Evolutionary conservation across 192 early-diverging fungal genomes (phyloP).

Genomic region (Diversispora eburnea): DNA sequence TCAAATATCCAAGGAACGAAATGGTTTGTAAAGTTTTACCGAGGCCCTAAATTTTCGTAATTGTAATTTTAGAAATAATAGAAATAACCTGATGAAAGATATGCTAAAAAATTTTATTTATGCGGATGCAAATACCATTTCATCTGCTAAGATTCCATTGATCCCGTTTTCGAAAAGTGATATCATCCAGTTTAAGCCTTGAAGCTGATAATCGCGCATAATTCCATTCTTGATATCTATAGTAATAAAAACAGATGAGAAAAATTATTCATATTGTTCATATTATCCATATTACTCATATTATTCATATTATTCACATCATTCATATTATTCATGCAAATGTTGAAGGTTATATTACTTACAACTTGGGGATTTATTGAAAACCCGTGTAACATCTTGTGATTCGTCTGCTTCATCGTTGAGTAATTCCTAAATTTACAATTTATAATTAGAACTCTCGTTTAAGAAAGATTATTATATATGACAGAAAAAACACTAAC

Average conservation of each 20-base stretch:
- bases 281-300: not conserved
- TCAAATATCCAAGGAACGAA: constrained; percentile 93
- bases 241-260: not conserved
- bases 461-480: not conserved
- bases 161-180: constrained; percentile 95
- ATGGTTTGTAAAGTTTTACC: constrained; percentile 97
- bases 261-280: not conserved
- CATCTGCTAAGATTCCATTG: constrained; percentile 98
- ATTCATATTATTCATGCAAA: not conserved
- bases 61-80: not conserved
- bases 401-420: constrained; percentile 67
- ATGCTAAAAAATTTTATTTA: constrained; percentile 7
- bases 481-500: not conserved
- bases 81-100: not conserved
- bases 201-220: constrained; percentile 94
- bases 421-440: constrained; percentile 69
- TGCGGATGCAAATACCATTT: constrained; percentile 66
- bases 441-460: not conserved
- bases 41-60: constrained; percentile 59
- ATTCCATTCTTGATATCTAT: constrained; percentile 85
- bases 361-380: constrained; percentile 90
- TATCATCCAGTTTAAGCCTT: constrained; percentile 98
- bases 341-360: constrained; percentile 19
- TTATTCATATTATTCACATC: not conserved
- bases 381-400: constrained; percentile 56